Evolutionary conservation across 2,329 filamentous ascomycete genomes (phyloP).

Genomic region (Stagonosporopsis chrysanthemi): DNA sequence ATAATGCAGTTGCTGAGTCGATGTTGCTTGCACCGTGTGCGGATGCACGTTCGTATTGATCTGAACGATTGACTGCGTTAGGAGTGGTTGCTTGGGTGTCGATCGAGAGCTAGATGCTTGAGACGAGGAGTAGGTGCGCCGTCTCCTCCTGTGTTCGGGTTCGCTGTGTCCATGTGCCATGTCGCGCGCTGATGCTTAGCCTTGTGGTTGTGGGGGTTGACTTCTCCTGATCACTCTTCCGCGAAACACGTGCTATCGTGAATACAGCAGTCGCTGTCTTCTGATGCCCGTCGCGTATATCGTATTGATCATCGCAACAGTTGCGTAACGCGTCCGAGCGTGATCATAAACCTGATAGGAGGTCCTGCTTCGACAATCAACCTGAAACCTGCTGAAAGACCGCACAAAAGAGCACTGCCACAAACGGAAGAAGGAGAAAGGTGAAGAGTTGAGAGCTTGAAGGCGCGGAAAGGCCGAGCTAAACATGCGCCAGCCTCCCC

Average conservation of each 20-base stretch:
- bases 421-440: neutral
- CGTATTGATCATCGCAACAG: conserved; percentile 18
- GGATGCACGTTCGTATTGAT: conserved; percentile 7
- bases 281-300: conserved; percentile 7
- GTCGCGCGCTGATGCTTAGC: neutral
- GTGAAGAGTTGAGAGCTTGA: neutral
- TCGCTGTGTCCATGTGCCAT: conserved; percentile 16
- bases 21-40: conserved; percentile 21
- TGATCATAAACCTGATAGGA: conserved; percentile 6
- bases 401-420: conserved; percentile 8
- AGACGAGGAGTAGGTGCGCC: conserved; percentile 14
- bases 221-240: neutral
- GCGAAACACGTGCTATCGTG: conserved; percentile 5
- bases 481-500: conserved; percentile 16
- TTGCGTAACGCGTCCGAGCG: conserved; percentile 6
- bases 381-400: conserved; percentile 7
- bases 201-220: neutral
- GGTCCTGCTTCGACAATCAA: conserved; percentile 1
- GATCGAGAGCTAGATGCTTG: conserved; percentile 5
- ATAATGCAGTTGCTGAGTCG: conserved; percentile 21
- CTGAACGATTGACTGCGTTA: conserved; percentile 9
- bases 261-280: conserved; percentile 17
- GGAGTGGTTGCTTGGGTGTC: conserved; percentile 2
- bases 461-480: conserved; percentile 13
- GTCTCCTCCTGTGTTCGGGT: conserved; percentile 15